A percentile compares a stretch with the other conserved stretches of the same genome.
Evolutionary conservation across 1,284 basidiomycete species (phyloP).

Genomic region (Earliella scabrosa): DNA sequence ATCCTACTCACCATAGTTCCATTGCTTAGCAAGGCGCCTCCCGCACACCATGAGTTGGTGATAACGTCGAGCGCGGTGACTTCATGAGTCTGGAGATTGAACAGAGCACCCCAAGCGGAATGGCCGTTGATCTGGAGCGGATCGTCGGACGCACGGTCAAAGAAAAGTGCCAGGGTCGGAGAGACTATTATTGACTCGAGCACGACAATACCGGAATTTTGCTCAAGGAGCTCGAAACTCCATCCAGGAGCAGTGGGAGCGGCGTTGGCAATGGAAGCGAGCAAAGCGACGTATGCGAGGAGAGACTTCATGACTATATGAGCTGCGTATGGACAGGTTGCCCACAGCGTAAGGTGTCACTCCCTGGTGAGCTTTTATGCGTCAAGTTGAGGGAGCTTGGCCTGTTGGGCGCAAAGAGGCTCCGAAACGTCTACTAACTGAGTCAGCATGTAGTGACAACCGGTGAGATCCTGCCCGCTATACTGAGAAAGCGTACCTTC

Average conservation of each 20-base stretch:
- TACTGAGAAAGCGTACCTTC: no score
- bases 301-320: no score
- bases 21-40: slow-evolving; percentile 44
- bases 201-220: slow-evolving; percentile 48
- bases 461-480: no score
- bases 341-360: no score
- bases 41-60: slow-evolving; percentile 28
- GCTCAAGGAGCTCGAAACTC: slow-evolving; percentile 32
- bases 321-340: no score
- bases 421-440: no score
- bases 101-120: slow-evolving; percentile 14
- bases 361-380: no score
- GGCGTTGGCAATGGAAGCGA: not conserved
- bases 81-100: slow-evolving; percentile 33
- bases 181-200: slow-evolving; percentile 51
- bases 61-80: slow-evolving; percentile 12
- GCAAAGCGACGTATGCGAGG: not conserved
- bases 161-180: slow-evolving; percentile 46
- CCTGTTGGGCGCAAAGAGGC: no score
- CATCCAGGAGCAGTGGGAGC: slow-evolving; percentile 10
- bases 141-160: slow-evolving; percentile 47
- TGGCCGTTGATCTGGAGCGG: slow-evolving; percentile 15
- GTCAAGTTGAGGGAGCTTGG: no score
- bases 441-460: no score
- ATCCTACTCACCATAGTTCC: slow-evolving; percentile 46